phyloP scores from a whole-genome alignment of 192 early-diverging fungal genomes.

The Gonapodya sp. region DNA sequence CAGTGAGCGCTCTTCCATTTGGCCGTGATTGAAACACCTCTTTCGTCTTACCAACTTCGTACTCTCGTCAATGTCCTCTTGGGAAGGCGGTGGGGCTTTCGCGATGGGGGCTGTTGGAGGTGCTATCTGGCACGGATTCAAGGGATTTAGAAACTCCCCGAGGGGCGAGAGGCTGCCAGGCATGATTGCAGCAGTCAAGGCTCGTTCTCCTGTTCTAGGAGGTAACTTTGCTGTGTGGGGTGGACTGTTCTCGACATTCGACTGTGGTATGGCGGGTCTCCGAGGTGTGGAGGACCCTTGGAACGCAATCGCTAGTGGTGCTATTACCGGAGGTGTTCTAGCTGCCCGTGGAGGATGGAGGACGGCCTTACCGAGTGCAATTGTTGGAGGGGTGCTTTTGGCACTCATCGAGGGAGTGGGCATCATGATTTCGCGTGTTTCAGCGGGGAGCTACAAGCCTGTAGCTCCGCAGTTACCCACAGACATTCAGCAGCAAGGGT shows the following conservation, averaged over 20 bases:
- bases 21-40: no score
- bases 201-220: constrained; percentile 85
- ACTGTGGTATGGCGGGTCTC: constrained; percentile 85
- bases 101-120: constrained; percentile 95
- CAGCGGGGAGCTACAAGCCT: constrained; percentile 50
- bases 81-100: constrained; percentile 79
- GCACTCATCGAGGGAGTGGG: constrained; percentile 94
- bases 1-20: neutral
- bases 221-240: constrained; percentile 99
- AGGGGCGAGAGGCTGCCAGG: constrained; percentile 85
- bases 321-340: constrained; percentile 87
- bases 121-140: constrained; percentile 93
- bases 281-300: constrained; percentile 99
- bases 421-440: constrained; percentile 61
- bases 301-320: constrained; percentile 92
- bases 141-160: constrained; percentile 97
- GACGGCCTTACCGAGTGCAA: constrained; percentile 75
- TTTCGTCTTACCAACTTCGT: neutral
- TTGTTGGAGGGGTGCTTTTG: constrained; percentile 84
- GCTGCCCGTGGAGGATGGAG: constrained; percentile 77
- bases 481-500: neutral
- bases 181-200: constrained; percentile 78
- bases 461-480: constrained; percentile 34
- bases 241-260: constrained; percentile 93
- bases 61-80: constrained; percentile 23